Evolutionary conservation across 495 filamentous ascomycete genomes (phyloP).

Genomic region (Penicillium pancosmium): DNA sequence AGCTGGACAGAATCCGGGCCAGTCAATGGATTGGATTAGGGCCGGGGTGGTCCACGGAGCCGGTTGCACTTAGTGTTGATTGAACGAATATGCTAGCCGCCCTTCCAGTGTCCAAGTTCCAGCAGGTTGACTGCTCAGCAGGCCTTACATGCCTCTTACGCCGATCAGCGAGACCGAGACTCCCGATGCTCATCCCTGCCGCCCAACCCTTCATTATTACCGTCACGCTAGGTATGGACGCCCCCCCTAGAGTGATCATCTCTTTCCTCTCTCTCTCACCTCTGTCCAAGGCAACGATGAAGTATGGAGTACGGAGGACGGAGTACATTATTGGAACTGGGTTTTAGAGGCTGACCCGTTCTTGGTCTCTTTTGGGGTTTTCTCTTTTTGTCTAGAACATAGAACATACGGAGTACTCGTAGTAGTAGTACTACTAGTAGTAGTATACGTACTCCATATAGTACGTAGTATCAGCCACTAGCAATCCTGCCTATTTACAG

Average conservation of each 20-base stretch:
- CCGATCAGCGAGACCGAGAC: constrained; percentile 16
- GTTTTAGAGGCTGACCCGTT: background rate
- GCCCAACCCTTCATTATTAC: constrained; percentile 15
- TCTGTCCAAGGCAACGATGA: background rate
- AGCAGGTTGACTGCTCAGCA: background rate
- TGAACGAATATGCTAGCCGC: background rate
- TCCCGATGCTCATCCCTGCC: constrained; percentile 17
- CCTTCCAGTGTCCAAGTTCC: background rate
- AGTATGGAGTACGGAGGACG: background rate
- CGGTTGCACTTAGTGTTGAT: background rate
- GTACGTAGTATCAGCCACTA: too few relatives aligned
- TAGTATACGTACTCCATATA: too few relatives aligned
- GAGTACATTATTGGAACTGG: background rate
- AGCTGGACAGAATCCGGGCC: constrained; percentile 21
- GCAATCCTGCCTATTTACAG: too few relatives aligned
- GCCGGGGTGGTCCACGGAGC: background rate
- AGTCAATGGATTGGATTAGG: constrained; percentile 17
- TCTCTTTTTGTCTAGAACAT: too few relatives aligned
- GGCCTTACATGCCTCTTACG: constrained; percentile 16
- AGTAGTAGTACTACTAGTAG: too few relatives aligned
- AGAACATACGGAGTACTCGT: too few relatives aligned
- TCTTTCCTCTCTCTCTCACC: background rate
- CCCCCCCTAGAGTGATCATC: background rate
- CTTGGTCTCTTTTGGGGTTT: background rate
- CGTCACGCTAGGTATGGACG: constrained; percentile 14